A percentile compares a stretch with the other conserved stretches of the same genome.
phyloP scores from a whole-genome alignment of 2,329 filamentous ascomycete species.

The Huntiella abstrusa region DNA sequence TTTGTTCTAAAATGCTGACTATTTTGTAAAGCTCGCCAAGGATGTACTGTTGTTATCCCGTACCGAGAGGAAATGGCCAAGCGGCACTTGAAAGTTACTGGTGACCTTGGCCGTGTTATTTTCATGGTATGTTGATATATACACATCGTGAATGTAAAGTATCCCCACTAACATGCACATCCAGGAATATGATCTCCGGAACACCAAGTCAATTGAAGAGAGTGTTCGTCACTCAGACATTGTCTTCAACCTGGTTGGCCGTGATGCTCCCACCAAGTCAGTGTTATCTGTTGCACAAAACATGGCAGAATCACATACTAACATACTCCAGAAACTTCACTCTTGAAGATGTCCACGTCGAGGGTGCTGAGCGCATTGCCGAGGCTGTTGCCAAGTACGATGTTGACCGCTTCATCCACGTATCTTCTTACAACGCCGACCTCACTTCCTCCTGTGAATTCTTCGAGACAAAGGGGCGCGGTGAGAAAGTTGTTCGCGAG shows the following conservation, averaged over 20 bases:
- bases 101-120: constrained; percentile 74
- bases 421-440: constrained; percentile 85
- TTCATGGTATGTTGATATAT: constrained; percentile 46
- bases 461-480: constrained; percentile 73
- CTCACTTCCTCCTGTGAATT: constrained; percentile 69
- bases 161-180: constrained; percentile 1
- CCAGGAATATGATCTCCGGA: constrained; percentile 84
- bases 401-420: constrained; percentile 86
- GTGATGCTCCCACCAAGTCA: constrained; percentile 90
- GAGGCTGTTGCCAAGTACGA: constrained; percentile 96
- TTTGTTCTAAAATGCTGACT: background rate
- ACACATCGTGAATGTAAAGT: background rate
- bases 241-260: constrained; percentile 89
- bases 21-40: constrained; percentile 50
- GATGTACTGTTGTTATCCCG: constrained; percentile 84
- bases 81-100: constrained; percentile 88
- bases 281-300: constrained; percentile 14
- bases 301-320: constrained; percentile 16
- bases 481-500: constrained; percentile 64
- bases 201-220: constrained; percentile 90
- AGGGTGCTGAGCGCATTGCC: constrained; percentile 78
- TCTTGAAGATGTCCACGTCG: constrained; percentile 79
- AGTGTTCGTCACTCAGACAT: constrained; percentile 93
- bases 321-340: constrained; percentile 61
- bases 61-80: constrained; percentile 97